Conservation (phyloP, 1,284 basidiomycete species). For the Pascua sp. region DNA sequence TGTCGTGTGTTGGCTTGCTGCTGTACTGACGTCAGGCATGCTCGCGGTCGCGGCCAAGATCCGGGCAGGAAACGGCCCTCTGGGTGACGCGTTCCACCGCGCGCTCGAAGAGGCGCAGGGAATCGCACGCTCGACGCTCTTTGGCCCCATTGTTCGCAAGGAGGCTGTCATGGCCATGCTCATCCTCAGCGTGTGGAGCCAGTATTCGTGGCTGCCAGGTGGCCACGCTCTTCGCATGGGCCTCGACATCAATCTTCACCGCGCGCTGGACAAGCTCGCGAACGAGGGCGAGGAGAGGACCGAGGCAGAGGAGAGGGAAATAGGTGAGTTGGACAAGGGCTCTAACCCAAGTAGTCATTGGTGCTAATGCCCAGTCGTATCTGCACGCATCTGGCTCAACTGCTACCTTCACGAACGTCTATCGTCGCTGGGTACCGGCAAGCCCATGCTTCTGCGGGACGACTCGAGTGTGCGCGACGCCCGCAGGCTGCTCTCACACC, state of each 20-base stretch:
- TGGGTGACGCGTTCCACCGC: conserved; percentile 78
- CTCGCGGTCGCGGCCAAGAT: conserved; percentile 88
- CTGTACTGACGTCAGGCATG: conserved; percentile 50
- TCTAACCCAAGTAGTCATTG: too few relatives aligned
- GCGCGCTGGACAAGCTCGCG: conserved; percentile 83
- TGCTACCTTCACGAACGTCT: conserved; percentile 59
- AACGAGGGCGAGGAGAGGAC: conserved; percentile 54
- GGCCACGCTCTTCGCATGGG: conserved; percentile 89
- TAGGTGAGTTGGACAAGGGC: conserved; percentile 57
- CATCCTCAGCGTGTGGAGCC: conserved; percentile 85
- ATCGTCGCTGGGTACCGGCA: conserved; percentile 63
- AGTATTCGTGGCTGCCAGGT: conserved; percentile 87
- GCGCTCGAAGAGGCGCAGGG: conserved; percentile 90
- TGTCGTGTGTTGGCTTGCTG: neutral
- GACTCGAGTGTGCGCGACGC: conserved; percentile 81
- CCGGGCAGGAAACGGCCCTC: conserved; percentile 77
- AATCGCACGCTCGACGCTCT: conserved; percentile 84
- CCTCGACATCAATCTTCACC: conserved; percentile 83
- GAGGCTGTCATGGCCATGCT: conserved; percentile 94
- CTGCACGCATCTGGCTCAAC: conserved; percentile 88
- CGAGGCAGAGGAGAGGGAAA: conserved; percentile 79
- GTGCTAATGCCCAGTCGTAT: conserved; percentile 61
- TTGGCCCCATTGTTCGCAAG: conserved; percentile 85
- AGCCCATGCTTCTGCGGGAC: conserved; percentile 81
- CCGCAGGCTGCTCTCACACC: conserved; percentile 72